Percentiles rank a stretch among this genome's conserved stretches.
These are phyloP conservation scores for Talaromyces ruber DNA, from an alignment of 495 filamentous ascomycete species.

Conservation along the genomic window DNA sequence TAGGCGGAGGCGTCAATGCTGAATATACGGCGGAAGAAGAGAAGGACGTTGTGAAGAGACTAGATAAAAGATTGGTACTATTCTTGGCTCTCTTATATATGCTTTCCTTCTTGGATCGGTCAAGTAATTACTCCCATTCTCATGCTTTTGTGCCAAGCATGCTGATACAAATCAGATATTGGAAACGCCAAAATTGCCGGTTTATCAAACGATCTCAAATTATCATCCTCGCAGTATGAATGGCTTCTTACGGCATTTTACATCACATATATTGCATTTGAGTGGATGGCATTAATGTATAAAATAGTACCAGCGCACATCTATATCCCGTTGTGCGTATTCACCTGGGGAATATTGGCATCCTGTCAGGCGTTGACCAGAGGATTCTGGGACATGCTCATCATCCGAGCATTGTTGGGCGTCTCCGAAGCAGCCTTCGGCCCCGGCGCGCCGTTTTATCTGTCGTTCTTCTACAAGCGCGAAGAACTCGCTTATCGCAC, in stretches of 20 bases:
- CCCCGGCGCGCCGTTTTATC: conserved; percentile 53
- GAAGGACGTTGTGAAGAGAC: conserved; percentile 55
- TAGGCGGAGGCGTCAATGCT: conserved; percentile 4
- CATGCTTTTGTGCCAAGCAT: background rate
- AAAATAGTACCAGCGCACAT: conserved; percentile 47
- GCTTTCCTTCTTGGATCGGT: conserved; percentile 72
- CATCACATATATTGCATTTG: conserved; percentile 67
- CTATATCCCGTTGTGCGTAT: conserved; percentile 43
- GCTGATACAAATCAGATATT: conserved; percentile 46
- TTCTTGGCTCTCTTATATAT: conserved; percentile 78
- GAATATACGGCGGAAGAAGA: conserved; percentile 71
- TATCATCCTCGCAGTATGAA: conserved; percentile 49
- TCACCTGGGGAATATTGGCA: conserved; percentile 50
- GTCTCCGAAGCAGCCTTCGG: conserved; percentile 55
- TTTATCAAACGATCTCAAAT: conserved; percentile 54
- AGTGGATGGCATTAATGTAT: conserved; percentile 62
- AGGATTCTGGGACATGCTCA: conserved; percentile 35
- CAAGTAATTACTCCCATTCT: conserved; percentile 29
- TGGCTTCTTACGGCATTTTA: conserved; percentile 63
- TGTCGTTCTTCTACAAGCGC: conserved; percentile 53
- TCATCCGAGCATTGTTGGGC: conserved; percentile 44
- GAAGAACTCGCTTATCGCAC: conserved; percentile 54
- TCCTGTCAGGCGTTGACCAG: conserved; percentile 62
- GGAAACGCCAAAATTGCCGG: conserved; percentile 74
- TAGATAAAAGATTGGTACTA: conserved; percentile 67